phyloP scores from a whole-genome alignment of 768 basidiomycete species.

The Lactarius psammicola region DNA sequence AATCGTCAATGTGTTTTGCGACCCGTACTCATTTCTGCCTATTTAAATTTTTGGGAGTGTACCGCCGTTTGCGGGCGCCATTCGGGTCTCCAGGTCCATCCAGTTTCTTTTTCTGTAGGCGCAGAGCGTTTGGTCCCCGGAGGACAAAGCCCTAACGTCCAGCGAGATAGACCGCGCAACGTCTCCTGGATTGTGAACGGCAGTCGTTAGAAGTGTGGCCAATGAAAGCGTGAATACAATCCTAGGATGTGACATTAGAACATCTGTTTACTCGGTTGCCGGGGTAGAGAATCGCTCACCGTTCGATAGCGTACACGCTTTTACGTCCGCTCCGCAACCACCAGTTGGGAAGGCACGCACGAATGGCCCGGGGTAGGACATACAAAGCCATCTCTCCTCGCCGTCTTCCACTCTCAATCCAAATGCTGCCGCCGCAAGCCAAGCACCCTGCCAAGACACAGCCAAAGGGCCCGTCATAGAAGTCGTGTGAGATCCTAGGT shows the following conservation, averaged over 20 bases:
- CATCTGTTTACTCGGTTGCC: conserved; percentile 3
- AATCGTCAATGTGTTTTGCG: neutral
- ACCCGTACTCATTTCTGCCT: neutral
- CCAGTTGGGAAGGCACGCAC: conserved; percentile 56
- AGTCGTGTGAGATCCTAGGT: conserved; percentile 67
- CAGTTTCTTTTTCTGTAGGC: conserved; percentile 39
- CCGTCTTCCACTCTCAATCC: conserved; percentile 68
- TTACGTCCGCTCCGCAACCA: conserved; percentile 49
- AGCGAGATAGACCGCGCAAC: conserved; percentile 70
- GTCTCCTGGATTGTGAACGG: conserved; percentile 58
- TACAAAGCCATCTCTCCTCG: conserved; percentile 80
- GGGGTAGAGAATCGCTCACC: conserved; percentile 41
- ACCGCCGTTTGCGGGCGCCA: conserved; percentile 22
- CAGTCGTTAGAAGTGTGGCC: conserved; percentile 62
- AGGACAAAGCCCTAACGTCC: conserved; percentile 67
- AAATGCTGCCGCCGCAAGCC: conserved; percentile 71
- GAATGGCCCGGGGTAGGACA: conserved; percentile 68
- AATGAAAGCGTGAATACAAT: conserved; percentile 61
- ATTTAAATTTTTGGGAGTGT: conserved; percentile 3
- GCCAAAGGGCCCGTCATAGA: conserved; percentile 77
- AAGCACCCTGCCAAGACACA: conserved; percentile 65
- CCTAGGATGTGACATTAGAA: conserved; percentile 37
- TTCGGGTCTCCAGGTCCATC: conserved; percentile 26
- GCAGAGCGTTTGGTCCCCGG: conserved; percentile 55
- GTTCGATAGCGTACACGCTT: conserved; percentile 48